Evolutionary conservation across 192 early-diverging fungal species (phyloP), one percentile per base, ranked within the genome.

Genomic region (Geranomyces variabilis): DNA sequence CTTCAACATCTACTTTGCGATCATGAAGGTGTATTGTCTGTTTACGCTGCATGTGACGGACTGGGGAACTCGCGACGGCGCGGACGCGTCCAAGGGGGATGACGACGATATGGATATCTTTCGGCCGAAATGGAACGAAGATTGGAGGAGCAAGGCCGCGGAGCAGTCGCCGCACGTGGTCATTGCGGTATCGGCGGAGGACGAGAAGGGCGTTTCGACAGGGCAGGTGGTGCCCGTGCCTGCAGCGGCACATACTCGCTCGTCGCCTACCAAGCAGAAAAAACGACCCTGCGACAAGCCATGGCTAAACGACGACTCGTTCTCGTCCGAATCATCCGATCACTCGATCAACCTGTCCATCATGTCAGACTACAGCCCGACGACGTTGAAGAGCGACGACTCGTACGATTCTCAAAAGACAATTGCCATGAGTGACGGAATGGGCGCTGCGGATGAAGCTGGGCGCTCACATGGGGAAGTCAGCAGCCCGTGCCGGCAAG

Each of bases 1-100:
- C 19, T 91, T 91, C 73, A 88, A 87, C 30, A 88, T 90, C 46
- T 89, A 88, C 55, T 91, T 91, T 69, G 88, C 89, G 36, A 10
- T 41, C 6, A n/a, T 80, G 79, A 91, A 91, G 63, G 70, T 91
- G n/a, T 91, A 91, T 71, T 89, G 88, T 15, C 76, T 91, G 10
- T 91, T 89, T 56, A 91, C 90, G 13, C 69, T 91, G 15, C 90
- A 91, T 73, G 36, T 41, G 10, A 41, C 36, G 36, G 81, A 87
- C 47, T 91, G 90, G 90, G 90, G 90, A 21, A 91, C 88, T 26
- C 75, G 90, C n/a, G 84, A 78, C 0, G 88, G 88, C 9, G 36
- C 80, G 22, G 80, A 79, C 29, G 49, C 75, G 53, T 17, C 56
- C 7, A 65, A 75, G 33, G 61, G 63, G 26, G 13, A 48, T 2